phyloP scores from a whole-genome alignment of 2,329 filamentous ascomycete genomes.

The Fusarium napiforme region DNA sequence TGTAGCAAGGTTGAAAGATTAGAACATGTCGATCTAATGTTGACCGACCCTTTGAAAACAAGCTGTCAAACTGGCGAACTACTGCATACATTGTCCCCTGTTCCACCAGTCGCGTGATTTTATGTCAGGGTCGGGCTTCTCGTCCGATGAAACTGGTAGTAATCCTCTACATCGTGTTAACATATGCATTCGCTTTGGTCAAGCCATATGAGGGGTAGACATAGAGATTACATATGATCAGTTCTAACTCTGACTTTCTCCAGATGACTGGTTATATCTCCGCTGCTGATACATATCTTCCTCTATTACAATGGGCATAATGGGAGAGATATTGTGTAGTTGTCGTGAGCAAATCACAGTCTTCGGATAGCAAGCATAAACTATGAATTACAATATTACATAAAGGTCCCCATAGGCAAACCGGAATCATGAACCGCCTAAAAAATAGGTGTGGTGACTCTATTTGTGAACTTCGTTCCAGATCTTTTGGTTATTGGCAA shows the following conservation, averaged over 20 bases:
- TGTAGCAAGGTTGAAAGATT: slow-evolving; percentile 15
- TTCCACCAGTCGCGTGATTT: slow-evolving; percentile 9
- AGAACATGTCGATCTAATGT: slow-evolving; percentile 34
- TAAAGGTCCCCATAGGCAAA: background rate
- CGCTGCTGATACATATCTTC: background rate
- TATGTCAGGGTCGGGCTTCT: background rate
- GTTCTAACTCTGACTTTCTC: background rate
- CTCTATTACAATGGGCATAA: background rate
- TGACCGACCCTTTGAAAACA: slow-evolving; percentile 22
- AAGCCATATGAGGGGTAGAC: background rate
- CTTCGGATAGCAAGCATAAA: background rate
- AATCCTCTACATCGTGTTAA: background rate
- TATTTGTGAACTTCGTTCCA: background rate
- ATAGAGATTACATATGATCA: background rate
- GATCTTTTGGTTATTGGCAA: background rate
- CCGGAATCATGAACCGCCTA: background rate
- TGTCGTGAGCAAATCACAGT: background rate
- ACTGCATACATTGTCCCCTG: slow-evolving; percentile 10
- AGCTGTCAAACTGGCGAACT: slow-evolving; percentile 5
- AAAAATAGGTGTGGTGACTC: background rate
- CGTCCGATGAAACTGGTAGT: slow-evolving; percentile 5
- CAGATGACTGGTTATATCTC: background rate
- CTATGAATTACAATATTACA: background rate
- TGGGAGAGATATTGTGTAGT: background rate
- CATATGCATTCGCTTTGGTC: background rate